A percentile compares a stretch with the other conserved stretches of the same genome.
phyloP scores from a whole-genome alignment of 441 rosid species.

The Pelargonium myrrhifolium region DNA sequence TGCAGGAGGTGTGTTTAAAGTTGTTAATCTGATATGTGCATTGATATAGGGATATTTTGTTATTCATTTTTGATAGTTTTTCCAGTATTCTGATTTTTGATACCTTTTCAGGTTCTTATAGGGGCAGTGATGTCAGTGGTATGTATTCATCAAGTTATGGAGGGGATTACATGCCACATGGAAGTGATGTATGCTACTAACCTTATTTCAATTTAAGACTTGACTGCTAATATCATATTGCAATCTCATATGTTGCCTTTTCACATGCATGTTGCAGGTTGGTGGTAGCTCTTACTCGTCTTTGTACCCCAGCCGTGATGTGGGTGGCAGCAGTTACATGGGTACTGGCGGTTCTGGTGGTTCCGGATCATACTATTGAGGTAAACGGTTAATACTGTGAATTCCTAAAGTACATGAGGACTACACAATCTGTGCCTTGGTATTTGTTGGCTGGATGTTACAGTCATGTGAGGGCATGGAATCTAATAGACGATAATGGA shows the following conservation, averaged over 20 bases:
- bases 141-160: conserved; percentile 74
- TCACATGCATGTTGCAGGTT: conserved; percentile 39
- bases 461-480: conserved; percentile 30
- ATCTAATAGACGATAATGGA: conserved; percentile 28
- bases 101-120: conserved; percentile 64
- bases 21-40: conserved; percentile 13
- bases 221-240: neutral
- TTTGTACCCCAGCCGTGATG: conserved; percentile 70
- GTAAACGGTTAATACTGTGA: conserved; percentile 22
- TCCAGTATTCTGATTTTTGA: conserved; percentile 9
- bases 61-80: conserved; percentile 5
- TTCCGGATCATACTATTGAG: conserved; percentile 82
- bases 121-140: conserved; percentile 64
- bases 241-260: neutral
- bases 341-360: conserved; percentile 49
- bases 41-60: conserved; percentile 5
- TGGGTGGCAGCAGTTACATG: conserved; percentile 74
- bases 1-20: conserved; percentile 35
- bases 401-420: conserved; percentile 22
- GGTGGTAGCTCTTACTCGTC: conserved; percentile 86
- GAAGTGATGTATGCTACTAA: conserved; percentile 55
- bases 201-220: neutral
- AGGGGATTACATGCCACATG: conserved; percentile 58
- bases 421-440: conserved; percentile 16
- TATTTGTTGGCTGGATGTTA: conserved; percentile 25